Evolutionary conservation across 2,329 filamentous ascomycete species (phyloP).

Genomic region (Fusarium sambucinum): DNA sequence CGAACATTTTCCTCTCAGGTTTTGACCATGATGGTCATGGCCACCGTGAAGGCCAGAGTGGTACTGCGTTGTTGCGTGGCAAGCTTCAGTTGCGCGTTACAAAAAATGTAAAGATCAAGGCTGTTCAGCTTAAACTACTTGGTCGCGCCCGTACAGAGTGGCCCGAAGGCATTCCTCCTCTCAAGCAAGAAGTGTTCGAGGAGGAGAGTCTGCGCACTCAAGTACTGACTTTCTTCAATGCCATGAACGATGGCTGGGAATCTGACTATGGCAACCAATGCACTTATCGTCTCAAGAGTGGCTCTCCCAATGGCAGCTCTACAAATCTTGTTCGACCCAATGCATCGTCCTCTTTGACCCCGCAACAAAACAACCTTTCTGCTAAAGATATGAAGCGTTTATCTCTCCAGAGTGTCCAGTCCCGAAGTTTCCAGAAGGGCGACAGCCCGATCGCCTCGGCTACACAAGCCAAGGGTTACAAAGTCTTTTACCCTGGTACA

Average conservation of each 20-base stretch:
- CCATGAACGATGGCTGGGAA: constrained; percentile 71
- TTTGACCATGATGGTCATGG: constrained; percentile 77
- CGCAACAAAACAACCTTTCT: constrained; percentile 48
- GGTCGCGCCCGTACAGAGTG: constrained; percentile 92
- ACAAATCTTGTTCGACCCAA: constrained; percentile 48
- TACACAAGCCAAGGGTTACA: constrained; percentile 78
- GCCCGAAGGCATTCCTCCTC: constrained; percentile 94
- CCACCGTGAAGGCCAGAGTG: constrained; percentile 64
- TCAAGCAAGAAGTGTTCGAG: constrained; percentile 85
- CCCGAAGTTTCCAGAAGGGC: constrained; percentile 85
- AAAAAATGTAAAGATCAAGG: constrained; percentile 94
- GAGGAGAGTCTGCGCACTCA: constrained; percentile 89
- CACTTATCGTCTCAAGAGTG: constrained; percentile 62
- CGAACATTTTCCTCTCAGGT: constrained; percentile 82
- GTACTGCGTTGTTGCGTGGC: constrained; percentile 89
- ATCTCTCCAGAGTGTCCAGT: constrained; percentile 83
- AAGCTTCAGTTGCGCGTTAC: constrained; percentile 84
- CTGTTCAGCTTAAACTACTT: constrained; percentile 85
- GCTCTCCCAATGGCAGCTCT: constrained; percentile 53
- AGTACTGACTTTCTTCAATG: constrained; percentile 93
- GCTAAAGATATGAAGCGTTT: constrained; percentile 72
- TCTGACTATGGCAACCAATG: constrained; percentile 74
- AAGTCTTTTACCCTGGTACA: constrained; percentile 81
- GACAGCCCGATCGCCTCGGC: constrained; percentile 74
- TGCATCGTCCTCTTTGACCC: constrained; percentile 39